Evolutionary conservation across 2,329 filamentous ascomycete genomes (phyloP), one percentile per base, ranked within the genome.

Genomic region (Neopestalotiopsis rosae): DNA sequence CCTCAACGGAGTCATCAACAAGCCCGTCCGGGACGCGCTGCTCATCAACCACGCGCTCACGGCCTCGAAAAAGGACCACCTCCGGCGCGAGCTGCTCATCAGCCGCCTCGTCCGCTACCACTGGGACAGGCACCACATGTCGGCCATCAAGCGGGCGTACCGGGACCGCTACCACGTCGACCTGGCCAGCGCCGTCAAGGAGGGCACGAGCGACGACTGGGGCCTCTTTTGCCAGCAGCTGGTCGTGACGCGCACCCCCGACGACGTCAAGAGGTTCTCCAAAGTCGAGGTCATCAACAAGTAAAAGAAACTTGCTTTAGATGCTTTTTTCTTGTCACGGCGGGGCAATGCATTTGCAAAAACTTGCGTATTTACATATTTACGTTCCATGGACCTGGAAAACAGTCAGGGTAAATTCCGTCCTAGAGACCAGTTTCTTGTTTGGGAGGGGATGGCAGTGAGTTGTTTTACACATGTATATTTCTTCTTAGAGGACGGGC

Each of bases 1-100:
- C 74, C 91, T 99, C 76, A 98, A 98, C 82, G 96, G 96, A 76
- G 91, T 97, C 68, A 97, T 98, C 83, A 98, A 98, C 83, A 93
- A 93, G 69, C 95, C 96, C 5, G 94, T 97, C 71, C 93, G 96
- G 67, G 96, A 98, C 79, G 94, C 95, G 3, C 87, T 98, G 49
- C 90, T 98, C 2, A 86, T 99, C 1, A 91, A 97, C 80, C 96
- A 98, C 82, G 95, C 96, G 1, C 90, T 98, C 72, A 92, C 90
- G 24, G 88, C 92, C 61, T 91, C 91, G 3, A 88, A 87, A 72
- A 89, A 88, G 71, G 93, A 95, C 76, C 81, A 88, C 66, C 85
- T 95, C 71, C 90, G 95, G 38, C 92, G 93, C 61, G 95, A 98
- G 79, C 84, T 98, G 63, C 89, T 99, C 65, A 97, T 97, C 72